A percentile compares a stretch with the other conserved stretches of the same genome.
Evolutionary conservation across 176 grass and related monocot species (phyloP).

Genomic region (Carex parvula): DNA sequence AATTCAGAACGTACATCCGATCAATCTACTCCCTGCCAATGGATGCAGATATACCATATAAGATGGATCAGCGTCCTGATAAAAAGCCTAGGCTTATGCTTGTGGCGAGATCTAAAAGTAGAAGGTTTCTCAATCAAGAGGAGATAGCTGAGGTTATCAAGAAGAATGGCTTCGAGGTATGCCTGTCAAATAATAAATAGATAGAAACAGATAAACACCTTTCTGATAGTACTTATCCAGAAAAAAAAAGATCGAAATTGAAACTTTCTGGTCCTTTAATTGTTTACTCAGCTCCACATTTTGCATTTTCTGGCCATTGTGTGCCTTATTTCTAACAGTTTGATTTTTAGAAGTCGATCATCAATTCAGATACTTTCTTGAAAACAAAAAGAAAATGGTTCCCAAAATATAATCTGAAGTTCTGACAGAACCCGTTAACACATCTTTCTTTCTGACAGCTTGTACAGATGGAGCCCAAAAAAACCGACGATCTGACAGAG

Average conservation of each 20-base stretch:
- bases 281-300: neutral
- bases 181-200: slow-evolving; percentile 18
- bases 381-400: neutral
- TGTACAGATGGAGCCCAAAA: slow-evolving; percentile 22
- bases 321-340: neutral
- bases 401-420: neutral
- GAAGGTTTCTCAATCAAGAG: slow-evolving; percentile 22
- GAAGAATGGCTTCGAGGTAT: slow-evolving; percentile 35
- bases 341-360: neutral
- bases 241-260: neutral
- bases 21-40: slow-evolving; percentile 36
- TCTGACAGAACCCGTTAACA: neutral
- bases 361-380: neutral
- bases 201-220: neutral
- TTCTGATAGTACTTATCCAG: neutral
- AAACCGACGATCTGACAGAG: slow-evolving; percentile 27
- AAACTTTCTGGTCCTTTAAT: neutral
- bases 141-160: slow-evolving; percentile 36
- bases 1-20: slow-evolving; percentile 52
- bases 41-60: slow-evolving; percentile 29
- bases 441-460: neutral
- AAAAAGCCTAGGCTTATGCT: slow-evolving; percentile 47
- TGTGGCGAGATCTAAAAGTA: slow-evolving; percentile 17
- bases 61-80: neutral
- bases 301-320: neutral